Evolutionary conservation across 1,284 basidiomycete species (phyloP), one percentile per base, ranked within the genome.

Genomic region (Ceratobasidium sp.): DNA sequence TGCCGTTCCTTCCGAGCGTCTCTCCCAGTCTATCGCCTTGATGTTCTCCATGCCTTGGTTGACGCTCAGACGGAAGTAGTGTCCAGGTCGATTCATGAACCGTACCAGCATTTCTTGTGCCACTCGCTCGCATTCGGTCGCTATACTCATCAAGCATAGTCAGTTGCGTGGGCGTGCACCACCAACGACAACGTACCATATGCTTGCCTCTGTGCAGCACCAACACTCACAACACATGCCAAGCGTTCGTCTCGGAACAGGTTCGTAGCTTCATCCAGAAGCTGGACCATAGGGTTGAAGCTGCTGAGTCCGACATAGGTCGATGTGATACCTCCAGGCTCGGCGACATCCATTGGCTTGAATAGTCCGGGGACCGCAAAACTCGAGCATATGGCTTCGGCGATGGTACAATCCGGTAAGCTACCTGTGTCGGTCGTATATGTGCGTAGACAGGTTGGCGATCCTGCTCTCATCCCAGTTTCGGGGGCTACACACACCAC

Each of bases 21-120:
- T 69, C 26, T 56, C 50, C 67, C 67, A 69, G 6, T 69, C 67
- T 20, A 15, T 54, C 28, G 17, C 12, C 15, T 20, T 17, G 33
- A 69, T 69, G 12, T 2, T 56, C 5, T 40, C 23, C 67, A 69
- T 69, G 1, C 67, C 67, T 56, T 69, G 67, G 33, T 26, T 15
- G 4, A 69, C 48, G 38, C 38, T 52, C 2, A 69, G n/a, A 1
- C 67, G 42, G 50, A 69, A 69, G 50, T 69, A 69, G 26, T 54
- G 7, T 3, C 52, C 52, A 1, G 33, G n/a, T 7, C 17, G 15
- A 7, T 56, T 48, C 38, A 7, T 40, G 33, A 69, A 69, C 23
- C 67, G 67, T 1, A 7, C 9, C 4, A 26, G 7, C 67, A 69
- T 38, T 20, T 69, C 67, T n/a, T 40, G 44, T 15, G 67, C 67